A percentile compares a stretch with the other conserved stretches of the same genome.
Evolutionary conservation across 2,329 filamentous ascomycete genomes (phyloP).

Genomic region (Neonectria magnoliae): DNA sequence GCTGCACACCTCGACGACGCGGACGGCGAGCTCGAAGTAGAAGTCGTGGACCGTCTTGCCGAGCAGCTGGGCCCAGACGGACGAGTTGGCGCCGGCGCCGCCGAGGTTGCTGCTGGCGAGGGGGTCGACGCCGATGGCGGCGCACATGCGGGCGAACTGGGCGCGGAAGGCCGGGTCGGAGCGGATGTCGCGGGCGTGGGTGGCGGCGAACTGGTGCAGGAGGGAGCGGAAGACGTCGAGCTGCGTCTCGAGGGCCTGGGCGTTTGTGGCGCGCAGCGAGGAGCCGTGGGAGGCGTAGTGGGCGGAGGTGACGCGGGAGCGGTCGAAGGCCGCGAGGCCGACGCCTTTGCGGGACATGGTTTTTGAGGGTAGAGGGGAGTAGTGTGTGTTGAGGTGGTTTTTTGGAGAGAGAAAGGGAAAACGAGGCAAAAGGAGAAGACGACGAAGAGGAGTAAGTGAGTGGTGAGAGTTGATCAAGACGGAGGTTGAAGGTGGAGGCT

Average conservation of each 20-base stretch:
- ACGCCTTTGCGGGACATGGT: constrained; percentile 82
- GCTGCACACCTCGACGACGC: constrained; percentile 91
- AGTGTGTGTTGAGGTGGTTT: neutral
- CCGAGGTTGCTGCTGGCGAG: constrained; percentile 65
- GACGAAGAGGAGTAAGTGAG: neutral
- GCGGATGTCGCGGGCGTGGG: constrained; percentile 94
- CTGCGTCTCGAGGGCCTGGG: constrained; percentile 88
- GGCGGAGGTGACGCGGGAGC: constrained; percentile 82
- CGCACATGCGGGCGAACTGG: constrained; percentile 98
- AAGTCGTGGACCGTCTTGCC: constrained; percentile 96
- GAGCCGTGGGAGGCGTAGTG: constrained; percentile 93
- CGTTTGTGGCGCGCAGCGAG: constrained; percentile 84
- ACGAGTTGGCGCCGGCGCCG: constrained; percentile 54
- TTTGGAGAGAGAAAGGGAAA: constrained; percentile 1
- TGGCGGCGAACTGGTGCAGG: constrained; percentile 93
- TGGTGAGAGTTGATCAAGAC: neutral
- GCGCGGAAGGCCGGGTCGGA: constrained; percentile 94
- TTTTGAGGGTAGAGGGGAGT: neutral
- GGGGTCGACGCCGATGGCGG: constrained; percentile 95
- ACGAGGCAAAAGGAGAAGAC: neutral
- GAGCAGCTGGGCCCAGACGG: constrained; percentile 92
- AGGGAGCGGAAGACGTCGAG: constrained; percentile 95
- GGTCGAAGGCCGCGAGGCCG: constrained; percentile 89
- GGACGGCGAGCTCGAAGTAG: constrained; percentile 97
- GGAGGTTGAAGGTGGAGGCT: constrained; percentile 12